Evolutionary conservation across 2,329 filamentous ascomycete species (phyloP), one percentile per base, ranked within the genome.

Genomic region (Scedosporium apiospermum): DNA sequence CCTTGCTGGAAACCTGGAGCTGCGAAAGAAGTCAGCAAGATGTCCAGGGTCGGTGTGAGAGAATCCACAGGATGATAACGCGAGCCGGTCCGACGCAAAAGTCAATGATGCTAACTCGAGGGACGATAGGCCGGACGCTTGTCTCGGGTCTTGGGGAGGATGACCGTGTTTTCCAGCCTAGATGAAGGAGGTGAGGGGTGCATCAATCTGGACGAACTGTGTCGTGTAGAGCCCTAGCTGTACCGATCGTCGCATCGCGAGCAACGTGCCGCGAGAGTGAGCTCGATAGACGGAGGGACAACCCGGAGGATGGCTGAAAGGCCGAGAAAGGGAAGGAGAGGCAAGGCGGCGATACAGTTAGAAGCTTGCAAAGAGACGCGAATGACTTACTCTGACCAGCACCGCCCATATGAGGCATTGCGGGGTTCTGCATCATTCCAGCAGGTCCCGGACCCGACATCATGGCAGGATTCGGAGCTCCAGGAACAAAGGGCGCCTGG

Each of bases 401-500:
- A 66, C 79, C 74, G 67, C 77, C 76, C 81, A 85, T 84, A 71
- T 82, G 81, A 66, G 78, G 79, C 81, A 85, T 83, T 70, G 75
- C 80, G 68, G 81, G 73, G 71, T 80, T 84, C 74, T 82, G 84
- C 84, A 87, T 86, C 83, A 87, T 86, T 69, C 79, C 82, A 73
- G 77, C 78, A 74, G 80, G 78, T 49, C 78, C 80, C 66, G 73
- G 73, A 66, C 75, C 78, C 59, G 76, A 74, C 77, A 83, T 83
- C 80, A 85, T 83, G 16, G 51, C 60, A 26, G 46, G 51, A 38
- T 53, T 53, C 5, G 61, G 61, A n/a, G 38, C 23, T 42, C 60
- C 60, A 18, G 49, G 60, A 38, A 26, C 60, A 30, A 62, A 62
- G 41, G 18, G 44, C 6, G 38, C 61, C 60, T 61, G 60, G 53